Evolutionary conservation across 2,329 filamentous ascomycete genomes (phyloP).

Genomic region (Nemania diffusa): DNA sequence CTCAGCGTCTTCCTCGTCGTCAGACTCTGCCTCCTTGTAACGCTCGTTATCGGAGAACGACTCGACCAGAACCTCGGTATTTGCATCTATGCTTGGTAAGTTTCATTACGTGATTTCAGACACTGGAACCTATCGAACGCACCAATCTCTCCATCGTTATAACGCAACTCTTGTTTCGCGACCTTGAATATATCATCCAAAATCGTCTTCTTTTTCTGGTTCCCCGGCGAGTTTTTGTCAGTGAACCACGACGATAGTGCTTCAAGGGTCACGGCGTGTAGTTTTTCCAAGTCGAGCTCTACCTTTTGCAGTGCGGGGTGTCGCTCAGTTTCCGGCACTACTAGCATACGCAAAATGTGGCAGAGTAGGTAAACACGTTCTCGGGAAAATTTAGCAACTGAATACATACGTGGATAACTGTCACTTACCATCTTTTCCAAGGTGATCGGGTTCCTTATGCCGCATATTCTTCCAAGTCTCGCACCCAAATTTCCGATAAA

Average conservation of each 20-base stretch:
- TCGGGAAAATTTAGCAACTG: constrained; percentile 45
- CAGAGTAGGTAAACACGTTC: constrained; percentile 68
- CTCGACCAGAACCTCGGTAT: constrained; percentile 30
- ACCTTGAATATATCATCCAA: constrained; percentile 72
- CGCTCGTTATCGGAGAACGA: background rate
- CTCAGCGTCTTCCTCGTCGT: constrained; percentile 18
- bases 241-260: constrained; percentile 67
- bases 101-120: constrained; percentile 34
- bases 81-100: constrained; percentile 53
- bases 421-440: constrained; percentile 71
- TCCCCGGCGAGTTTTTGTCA: constrained; percentile 64
- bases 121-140: constrained; percentile 25
- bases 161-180: constrained; percentile 66
- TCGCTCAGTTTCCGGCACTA: constrained; percentile 61
- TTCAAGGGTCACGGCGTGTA: constrained; percentile 69
- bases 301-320: constrained; percentile 64
- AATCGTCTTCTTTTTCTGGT: constrained; percentile 64
- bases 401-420: background rate
- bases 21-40: background rate
- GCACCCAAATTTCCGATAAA: constrained; percentile 54
- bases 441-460: constrained; percentile 79
- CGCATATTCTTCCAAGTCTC: constrained; percentile 65
- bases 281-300: constrained; percentile 62
- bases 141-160: constrained; percentile 68
- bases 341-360: constrained; percentile 69